Percentiles rank a stretch among this genome's conserved stretches.
These are phyloP conservation scores for Mrakiaceae sp. DNA, from an alignment of 1,284 basidiomycete genomes.

Conservation along the genomic window DNA sequence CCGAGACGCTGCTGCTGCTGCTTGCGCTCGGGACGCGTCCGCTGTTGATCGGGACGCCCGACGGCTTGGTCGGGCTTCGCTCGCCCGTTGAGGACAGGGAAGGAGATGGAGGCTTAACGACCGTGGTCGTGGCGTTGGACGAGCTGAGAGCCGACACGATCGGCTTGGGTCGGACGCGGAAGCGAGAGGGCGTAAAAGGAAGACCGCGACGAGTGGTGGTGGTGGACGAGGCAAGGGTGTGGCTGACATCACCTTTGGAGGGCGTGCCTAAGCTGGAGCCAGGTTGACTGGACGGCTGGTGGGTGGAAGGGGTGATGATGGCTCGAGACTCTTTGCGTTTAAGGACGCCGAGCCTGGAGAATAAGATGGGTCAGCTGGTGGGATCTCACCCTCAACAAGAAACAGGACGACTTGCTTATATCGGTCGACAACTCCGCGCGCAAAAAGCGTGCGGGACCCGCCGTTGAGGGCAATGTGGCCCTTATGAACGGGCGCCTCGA, in stretches of 20 bases:
- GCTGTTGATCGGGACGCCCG: too few species aligned
- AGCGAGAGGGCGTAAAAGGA: conserved; percentile 1
- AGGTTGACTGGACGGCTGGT: too few species aligned
- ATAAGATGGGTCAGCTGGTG: too few species aligned
- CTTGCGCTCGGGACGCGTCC: too few species aligned
- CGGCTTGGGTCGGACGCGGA: conserved; percentile 16
- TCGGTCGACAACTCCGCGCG: conserved; percentile 67
- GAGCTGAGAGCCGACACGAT: not conserved
- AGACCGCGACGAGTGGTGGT: conserved; percentile 20
- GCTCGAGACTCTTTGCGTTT: conserved; percentile 5
- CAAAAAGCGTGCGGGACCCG: conserved; percentile 56
- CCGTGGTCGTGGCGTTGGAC: too few species aligned
- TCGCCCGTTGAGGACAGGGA: too few species aligned
- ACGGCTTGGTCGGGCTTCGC: too few species aligned
- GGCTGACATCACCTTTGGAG: too few species aligned
- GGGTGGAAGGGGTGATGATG: not conserved
- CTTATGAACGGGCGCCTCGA: conserved; percentile 45
- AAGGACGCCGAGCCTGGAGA: not conserved
- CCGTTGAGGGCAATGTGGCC: conserved; percentile 69
- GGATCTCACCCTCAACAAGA: not conserved
- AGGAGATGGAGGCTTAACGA: too few species aligned
- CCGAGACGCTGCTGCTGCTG: too few species aligned
- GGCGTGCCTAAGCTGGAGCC: too few species aligned
- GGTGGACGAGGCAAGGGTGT: too few species aligned
- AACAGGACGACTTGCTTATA: conserved; percentile 43